Evolutionary conservation across 306 rosid genomes (phyloP).

Genomic region (Trichosanthes cucumerina): DNA sequence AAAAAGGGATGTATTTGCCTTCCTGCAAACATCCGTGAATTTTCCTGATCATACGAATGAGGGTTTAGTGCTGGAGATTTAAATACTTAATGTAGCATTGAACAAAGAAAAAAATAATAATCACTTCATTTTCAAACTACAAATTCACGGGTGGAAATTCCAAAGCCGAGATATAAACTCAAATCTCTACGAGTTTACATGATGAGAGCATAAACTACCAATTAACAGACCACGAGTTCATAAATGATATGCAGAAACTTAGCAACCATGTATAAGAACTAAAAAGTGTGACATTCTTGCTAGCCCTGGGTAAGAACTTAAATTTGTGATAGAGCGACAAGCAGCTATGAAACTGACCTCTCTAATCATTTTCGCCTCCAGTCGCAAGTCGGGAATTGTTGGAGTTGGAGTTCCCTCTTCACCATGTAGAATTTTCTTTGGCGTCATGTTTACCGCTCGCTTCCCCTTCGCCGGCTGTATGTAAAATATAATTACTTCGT

Average conservation of each 20-base stretch:
- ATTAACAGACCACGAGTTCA: not conserved
- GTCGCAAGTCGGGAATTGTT: slow-evolving; percentile 40
- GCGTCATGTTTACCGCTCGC: slow-evolving; percentile 30
- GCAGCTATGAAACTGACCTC: slow-evolving; percentile 36
- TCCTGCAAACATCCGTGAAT: slow-evolving; percentile 57
- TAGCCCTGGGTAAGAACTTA: not conserved
- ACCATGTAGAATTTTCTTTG: slow-evolving; percentile 33
- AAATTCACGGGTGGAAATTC: not conserved
- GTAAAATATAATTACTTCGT: not conserved
- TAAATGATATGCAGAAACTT: not conserved
- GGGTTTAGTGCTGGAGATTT: slow-evolving; percentile 5
- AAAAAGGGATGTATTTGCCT: slow-evolving; percentile 66
- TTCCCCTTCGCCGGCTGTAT: slow-evolving; percentile 12
- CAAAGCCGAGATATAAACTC: not conserved
- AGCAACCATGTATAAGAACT: not conserved
- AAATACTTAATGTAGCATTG: not conserved
- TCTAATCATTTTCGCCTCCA: slow-evolving; percentile 51
- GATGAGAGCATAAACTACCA: not conserved
- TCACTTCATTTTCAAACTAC: not conserved
- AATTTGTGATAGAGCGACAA: not conserved
- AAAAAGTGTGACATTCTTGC: not conserved
- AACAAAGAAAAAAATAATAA: not conserved
- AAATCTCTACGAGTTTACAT: not conserved
- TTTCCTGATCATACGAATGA: slow-evolving; percentile 42
- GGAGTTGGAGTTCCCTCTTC: slow-evolving; percentile 18